Percentiles rank a stretch among this genome's conserved stretches.
Evolutionary conservation across 768 basidiomycete species (phyloP).

Genomic region (Hericium alpestre): DNA sequence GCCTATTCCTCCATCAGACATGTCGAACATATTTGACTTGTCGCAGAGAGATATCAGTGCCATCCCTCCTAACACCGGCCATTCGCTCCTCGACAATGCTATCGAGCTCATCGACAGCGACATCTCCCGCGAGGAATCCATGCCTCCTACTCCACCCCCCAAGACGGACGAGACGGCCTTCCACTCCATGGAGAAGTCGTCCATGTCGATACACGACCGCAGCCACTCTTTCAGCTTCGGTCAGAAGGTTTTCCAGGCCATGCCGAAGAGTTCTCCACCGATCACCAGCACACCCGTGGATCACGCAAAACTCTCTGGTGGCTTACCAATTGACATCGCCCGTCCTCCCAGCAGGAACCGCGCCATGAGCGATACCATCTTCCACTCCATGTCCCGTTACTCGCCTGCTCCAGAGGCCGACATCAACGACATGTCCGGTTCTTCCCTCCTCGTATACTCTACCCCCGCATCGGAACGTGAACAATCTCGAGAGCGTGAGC

Average conservation of each 20-base stretch:
- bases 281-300: slow-evolving; percentile 6
- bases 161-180: slow-evolving; percentile 2
- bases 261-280: slow-evolving; percentile 18
- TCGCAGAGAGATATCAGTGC: slow-evolving; percentile 44
- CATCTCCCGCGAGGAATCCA: slow-evolving; percentile 12
- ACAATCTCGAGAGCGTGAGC: slow-evolving; percentile 11
- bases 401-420: slow-evolving; percentile 42
- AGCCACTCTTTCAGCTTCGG: slow-evolving; percentile 64
- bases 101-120: slow-evolving; percentile 26
- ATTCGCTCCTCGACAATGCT: slow-evolving; percentile 24
- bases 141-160: slow-evolving; percentile 1
- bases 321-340: not conserved
- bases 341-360: slow-evolving; percentile 31
- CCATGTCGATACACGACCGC: slow-evolving; percentile 32
- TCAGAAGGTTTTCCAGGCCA: slow-evolving; percentile 50
- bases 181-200: slow-evolving; percentile 18
- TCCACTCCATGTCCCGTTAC: slow-evolving; percentile 44
- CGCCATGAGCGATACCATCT: slow-evolving; percentile 54
- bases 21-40: slow-evolving; percentile 47
- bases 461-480: slow-evolving; percentile 10
- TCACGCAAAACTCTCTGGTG: slow-evolving; percentile 6
- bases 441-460: slow-evolving; percentile 37
- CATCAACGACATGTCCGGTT: slow-evolving; percentile 48
- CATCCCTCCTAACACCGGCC: slow-evolving; percentile 25
- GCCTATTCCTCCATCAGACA: slow-evolving; percentile 31